Percentiles rank a stretch among this genome's conserved stretches.
Evolutionary conservation across 179 eudicot genomes (phyloP).

Genomic region (Pouteria campechiana): DNA sequence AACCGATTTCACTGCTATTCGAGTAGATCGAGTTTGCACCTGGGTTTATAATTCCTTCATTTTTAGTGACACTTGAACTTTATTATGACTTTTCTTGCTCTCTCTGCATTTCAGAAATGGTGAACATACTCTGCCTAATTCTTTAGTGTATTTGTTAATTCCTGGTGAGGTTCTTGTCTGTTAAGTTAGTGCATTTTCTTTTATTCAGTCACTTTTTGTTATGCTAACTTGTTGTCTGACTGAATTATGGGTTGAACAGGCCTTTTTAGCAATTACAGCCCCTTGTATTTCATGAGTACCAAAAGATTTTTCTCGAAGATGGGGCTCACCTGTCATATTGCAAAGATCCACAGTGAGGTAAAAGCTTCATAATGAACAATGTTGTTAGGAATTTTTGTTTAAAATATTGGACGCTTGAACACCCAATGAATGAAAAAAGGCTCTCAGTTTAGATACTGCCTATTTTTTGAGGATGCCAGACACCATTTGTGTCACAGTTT

Average conservation of each 20-base stretch:
- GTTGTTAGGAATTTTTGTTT: no score
- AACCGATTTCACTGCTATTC: no score
- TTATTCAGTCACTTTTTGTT: no score
- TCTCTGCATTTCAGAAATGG: slow-evolving; percentile 48
- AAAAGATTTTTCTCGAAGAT: slow-evolving; percentile 81
- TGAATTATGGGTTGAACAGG: slow-evolving; percentile 26
- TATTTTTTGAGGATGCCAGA: no score
- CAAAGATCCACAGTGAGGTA: slow-evolving; percentile 96
- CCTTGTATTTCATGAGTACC: slow-evolving; percentile 72
- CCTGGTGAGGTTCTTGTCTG: slow-evolving; percentile 40
- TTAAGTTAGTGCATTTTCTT: background rate
- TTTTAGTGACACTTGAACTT: no score
- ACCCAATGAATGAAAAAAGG: no score
- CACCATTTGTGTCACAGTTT: no score
- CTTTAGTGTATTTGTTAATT: slow-evolving; percentile 79
- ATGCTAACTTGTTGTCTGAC: background rate
- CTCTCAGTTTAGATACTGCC: no score
- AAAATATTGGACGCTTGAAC: no score
- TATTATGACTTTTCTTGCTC: no score
- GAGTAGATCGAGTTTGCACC: no score
- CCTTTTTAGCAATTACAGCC: slow-evolving; percentile 90
- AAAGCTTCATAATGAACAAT: background rate
- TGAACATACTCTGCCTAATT: slow-evolving; percentile 62
- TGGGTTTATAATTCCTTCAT: no score
- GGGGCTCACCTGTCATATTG: slow-evolving; percentile 96